A percentile compares a stretch with the other conserved stretches of the same genome.
Conservation (phyloP, 2,329 filamentous ascomycete species). For the Neofusicoccum parvum region DNA sequence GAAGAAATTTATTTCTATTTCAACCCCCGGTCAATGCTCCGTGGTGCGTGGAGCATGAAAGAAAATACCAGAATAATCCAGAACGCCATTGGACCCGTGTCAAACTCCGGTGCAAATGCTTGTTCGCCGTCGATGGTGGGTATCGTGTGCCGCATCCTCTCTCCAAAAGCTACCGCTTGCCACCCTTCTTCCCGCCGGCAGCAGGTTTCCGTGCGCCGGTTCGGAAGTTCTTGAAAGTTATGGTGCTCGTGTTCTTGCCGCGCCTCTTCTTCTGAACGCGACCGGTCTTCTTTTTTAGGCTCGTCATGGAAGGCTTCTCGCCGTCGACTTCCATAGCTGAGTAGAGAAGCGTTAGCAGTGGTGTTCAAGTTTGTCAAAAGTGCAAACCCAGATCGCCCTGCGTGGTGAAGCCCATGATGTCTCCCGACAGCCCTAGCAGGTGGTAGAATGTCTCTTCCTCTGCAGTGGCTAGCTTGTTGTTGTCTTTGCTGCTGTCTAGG, state of each 20-base stretch:
- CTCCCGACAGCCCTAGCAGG: slow-evolving; percentile 41
- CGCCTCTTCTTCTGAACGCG: slow-evolving; percentile 37
- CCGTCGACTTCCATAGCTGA: slow-evolving; percentile 45
- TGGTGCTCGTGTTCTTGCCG: slow-evolving; percentile 42
- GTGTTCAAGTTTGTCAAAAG: slow-evolving; percentile 37
- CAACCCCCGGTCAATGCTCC: not conserved
- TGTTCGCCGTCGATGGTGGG: not conserved
- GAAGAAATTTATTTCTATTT: not conserved
- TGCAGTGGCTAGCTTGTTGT: slow-evolving; percentile 6
- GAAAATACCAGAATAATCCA: slow-evolving; percentile 7
- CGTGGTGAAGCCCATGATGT: slow-evolving; percentile 42
- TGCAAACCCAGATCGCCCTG: slow-evolving; percentile 38
- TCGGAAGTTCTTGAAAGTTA: slow-evolving; percentile 35
- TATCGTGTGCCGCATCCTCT: slow-evolving; percentile 4
- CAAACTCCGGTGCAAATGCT: slow-evolving; percentile 12
- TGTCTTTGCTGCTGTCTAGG: not conserved
- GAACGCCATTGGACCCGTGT: slow-evolving; percentile 1
- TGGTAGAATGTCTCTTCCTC: slow-evolving; percentile 39
- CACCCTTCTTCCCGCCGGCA: slow-evolving; percentile 11
- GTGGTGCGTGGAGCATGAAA: not conserved
- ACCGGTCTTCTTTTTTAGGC: slow-evolving; percentile 36
- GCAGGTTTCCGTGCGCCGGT: slow-evolving; percentile 17
- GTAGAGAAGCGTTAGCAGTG: slow-evolving; percentile 34
- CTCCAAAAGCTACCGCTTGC: slow-evolving; percentile 12
- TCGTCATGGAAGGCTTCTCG: slow-evolving; percentile 25